Base-by-base conservation (phyloP, 495 filamentous ascomycete species). In the Hypomontagnella monticulosa region DNA sequence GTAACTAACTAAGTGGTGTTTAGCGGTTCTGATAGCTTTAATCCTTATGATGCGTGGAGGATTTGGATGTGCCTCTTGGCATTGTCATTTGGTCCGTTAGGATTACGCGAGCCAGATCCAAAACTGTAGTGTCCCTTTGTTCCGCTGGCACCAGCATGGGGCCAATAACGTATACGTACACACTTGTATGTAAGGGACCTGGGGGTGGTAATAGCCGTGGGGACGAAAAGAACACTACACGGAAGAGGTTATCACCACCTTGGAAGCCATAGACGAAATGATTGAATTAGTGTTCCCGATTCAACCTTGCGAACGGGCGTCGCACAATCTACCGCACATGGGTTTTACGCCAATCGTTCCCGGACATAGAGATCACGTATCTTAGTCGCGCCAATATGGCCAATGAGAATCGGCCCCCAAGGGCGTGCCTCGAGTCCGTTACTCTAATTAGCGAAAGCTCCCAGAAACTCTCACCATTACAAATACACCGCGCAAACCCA, bases 91-190 rank as follows among this genome's bases (percentile, higher is more conserved):
- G 37, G 41, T 52, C 51, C 52, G 56, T 32, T 32, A 57, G 52
- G 63, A 66, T 65, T 38, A 44, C 15, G 54, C 43, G 43, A 42
- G 37, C 56, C 46, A 44, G 63, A 57, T 58, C 41, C 38, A 47
- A 41, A 19, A n/a, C 27, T 14, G 44, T 42, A 27, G 14, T n/a
- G n/a, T n/a, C n/a, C n/a, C n/a, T n/a, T n/a, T n/a, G n/a, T 23
- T 19, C 36, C 19, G 33, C 33, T 11, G 10, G 43, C 38, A 20
- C 19, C 36, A 14, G 32, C 23, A 36, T 36, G 57, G 56, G 47
- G 38, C 9, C 23, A 27, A 27, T 34, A 20, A 19, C 11, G 23
- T 46, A 20, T 27, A 18, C 34, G 34, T 19, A 2, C 18, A 38
- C 30, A 36, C 27, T 16, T 27, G 23, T 27, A 27, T 27, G 23